Base-by-base conservation (phyloP, 805 yeast genomes). In the Candida boidinii region DNA sequence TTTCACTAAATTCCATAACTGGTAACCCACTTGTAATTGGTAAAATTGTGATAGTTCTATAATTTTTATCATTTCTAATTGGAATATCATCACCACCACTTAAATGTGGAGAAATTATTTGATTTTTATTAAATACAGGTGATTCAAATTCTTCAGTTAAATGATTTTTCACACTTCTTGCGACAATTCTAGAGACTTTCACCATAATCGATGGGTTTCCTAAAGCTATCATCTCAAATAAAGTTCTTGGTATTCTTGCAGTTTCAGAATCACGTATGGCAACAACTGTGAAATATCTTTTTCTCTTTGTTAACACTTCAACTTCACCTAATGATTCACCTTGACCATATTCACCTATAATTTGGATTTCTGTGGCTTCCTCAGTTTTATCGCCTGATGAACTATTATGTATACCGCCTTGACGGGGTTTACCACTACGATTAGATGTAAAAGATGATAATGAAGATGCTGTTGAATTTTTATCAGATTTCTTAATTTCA, bases 311-410 rank as follows among this genome's bases (percentile, higher is more conserved):
- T 39, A 90, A 64, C 3, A 90, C 96, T 54, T 90, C 98, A 7
- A 92, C 80, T 56, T 90, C 97, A 4, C 97, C 98, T 38, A 92
- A 71, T 26, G 95, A 82, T 45, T 86, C 94, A 6, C 96, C 96
- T 53, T 87, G 95, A 2, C 96, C 95, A 48, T 76, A 79, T 51
- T 90, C 98, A 2, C 81, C 83, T 12, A 78, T 44, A 1, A 76
- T 60, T 9, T 39, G 43, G 12, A 49, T 41, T 19, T 40, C 37
- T 12, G 21, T 9, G 30, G 31, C 10, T 30, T 23, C 25, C n/a
- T 7, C 7, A 23, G 7, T n/a, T 5, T n/a, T 10, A 11, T 13
- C 12, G 12, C 14, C 14, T 7, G n/a, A 6, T 6, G 14, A 23
- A 6, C 6, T 11, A 23, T 23, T 11, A 23, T 13, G 7, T 10